Percentiles rank a stretch among this genome's conserved stretches.
These are phyloP conservation scores for Coemansia sp. DNA, from an alignment of 192 early-diverging fungal genomes.

Conservation along the genomic window DNA sequence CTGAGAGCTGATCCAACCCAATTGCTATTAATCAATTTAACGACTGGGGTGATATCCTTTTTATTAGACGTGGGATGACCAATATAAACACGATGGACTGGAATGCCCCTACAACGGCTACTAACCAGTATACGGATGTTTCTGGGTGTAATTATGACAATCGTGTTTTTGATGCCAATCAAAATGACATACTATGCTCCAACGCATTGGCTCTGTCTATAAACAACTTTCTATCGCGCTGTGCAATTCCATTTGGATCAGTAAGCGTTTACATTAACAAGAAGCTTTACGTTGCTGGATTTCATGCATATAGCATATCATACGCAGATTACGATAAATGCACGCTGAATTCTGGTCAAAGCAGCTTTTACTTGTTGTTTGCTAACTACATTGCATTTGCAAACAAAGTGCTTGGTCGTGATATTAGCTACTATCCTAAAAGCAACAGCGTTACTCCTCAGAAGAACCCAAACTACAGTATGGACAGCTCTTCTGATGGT, in stretches of 20 bases:
- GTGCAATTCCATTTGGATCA: slow-evolving; percentile 1
- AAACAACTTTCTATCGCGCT: background rate
- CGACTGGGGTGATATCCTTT: background rate
- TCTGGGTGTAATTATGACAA: background rate
- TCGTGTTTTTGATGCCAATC: background rate
- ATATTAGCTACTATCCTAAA: background rate
- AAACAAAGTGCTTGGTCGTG: background rate
- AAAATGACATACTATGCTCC: background rate
- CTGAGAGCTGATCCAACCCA: background rate
- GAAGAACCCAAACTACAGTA: background rate
- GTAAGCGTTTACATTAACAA: background rate
- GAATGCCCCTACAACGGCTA: background rate
- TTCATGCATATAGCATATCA: background rate
- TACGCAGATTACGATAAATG: background rate
- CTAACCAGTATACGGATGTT: background rate
- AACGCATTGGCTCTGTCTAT: background rate
- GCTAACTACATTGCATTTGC: slow-evolving; percentile 6
- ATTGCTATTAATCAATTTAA: background rate
- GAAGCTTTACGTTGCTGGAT: background rate
- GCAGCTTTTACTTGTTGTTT: background rate
- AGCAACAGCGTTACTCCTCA: background rate
- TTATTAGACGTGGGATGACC: background rate
- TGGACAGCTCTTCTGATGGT: background rate
- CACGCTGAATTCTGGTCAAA: background rate
- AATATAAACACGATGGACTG: background rate